Conservation (phyloP, 2,329 filamentous ascomycete genomes). For the Pseudogymnoascus sp. region DNA sequence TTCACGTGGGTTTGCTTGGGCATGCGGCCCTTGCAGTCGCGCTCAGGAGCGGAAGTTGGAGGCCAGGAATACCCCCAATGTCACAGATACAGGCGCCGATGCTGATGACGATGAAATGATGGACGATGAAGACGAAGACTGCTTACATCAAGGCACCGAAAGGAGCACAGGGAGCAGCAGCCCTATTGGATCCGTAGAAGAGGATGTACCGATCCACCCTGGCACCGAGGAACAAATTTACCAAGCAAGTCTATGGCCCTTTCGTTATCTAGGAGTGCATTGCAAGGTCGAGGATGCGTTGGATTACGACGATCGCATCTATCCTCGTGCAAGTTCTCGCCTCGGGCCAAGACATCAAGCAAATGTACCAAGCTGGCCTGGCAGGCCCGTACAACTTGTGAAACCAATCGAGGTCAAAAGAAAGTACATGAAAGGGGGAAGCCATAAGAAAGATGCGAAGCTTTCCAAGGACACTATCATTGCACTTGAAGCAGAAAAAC, state of each 20-base stretch:
- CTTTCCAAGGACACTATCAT: slow-evolving; percentile 71
- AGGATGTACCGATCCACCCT: slow-evolving; percentile 45
- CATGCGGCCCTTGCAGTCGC: slow-evolving; percentile 88
- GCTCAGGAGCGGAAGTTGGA: slow-evolving; percentile 92
- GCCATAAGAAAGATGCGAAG: slow-evolving; percentile 67
- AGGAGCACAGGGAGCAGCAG: slow-evolving; percentile 54
- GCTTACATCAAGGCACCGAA: slow-evolving; percentile 39
- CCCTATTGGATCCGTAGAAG: slow-evolving; percentile 47
- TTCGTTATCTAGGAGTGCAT: slow-evolving; percentile 90
- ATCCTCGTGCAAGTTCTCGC: slow-evolving; percentile 87
- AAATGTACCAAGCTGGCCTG: slow-evolving; percentile 74
- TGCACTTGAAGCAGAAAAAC: slow-evolving; percentile 72
- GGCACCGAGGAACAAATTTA: slow-evolving; percentile 81
- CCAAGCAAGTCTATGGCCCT: slow-evolving; percentile 91
- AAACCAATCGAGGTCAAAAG: slow-evolving; percentile 82
- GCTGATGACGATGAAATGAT: slow-evolving; percentile 53
- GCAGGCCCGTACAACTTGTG: slow-evolving; percentile 78
- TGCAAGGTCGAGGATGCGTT: slow-evolving; percentile 91
- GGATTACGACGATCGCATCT: slow-evolving; percentile 96
- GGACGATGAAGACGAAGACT: slow-evolving; percentile 67
- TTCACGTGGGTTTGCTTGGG: slow-evolving; percentile 95
- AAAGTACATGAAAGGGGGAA: slow-evolving; percentile 51
- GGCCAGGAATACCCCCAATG: slow-evolving; percentile 73
- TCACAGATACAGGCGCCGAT: slow-evolving; percentile 57
- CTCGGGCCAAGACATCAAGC: slow-evolving; percentile 89